These are phyloP conservation scores for Ananas comosus DNA, from an alignment of 176 grass and related monocot species.

Conservation along the genomic window DNA sequence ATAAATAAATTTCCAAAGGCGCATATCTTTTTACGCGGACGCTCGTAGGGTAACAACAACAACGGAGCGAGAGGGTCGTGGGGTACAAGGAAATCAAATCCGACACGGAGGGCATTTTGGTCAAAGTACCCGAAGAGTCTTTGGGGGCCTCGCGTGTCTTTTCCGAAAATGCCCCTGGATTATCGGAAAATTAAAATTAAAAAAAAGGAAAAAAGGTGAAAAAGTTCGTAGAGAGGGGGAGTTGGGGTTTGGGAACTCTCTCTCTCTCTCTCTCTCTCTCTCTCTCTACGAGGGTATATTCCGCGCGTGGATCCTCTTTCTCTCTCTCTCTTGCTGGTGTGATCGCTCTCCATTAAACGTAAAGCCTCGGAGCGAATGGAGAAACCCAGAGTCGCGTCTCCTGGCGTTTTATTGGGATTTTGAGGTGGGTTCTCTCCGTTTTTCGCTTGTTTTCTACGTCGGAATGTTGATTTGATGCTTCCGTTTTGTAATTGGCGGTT, in stretches of 20 bases:
- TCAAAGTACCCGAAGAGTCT: neutral
- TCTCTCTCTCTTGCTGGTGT: neutral
- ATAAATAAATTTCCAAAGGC: neutral
- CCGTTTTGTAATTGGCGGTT: neutral
- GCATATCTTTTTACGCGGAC: neutral
- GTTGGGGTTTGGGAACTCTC: neutral
- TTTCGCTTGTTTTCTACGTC: neutral
- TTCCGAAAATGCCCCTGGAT: constrained; percentile 1
- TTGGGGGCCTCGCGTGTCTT: neutral
- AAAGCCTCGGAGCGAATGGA: neutral
- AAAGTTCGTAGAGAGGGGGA: neutral
- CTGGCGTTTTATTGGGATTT: neutral
- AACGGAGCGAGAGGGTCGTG: neutral
- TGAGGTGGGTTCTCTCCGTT: neutral
- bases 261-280: no score
- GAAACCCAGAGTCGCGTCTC: neutral
- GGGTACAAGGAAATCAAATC: neutral
- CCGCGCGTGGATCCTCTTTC: constrained; percentile 2
- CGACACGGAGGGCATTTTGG: neutral
- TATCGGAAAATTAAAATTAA: neutral
- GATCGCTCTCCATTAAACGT: neutral
- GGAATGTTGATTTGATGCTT: neutral
- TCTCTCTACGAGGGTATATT: neutral
- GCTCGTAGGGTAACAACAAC: neutral
- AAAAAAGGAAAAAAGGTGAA: neutral